These are phyloP conservation scores for Colletotrichum karsti DNA, from an alignment of 2,329 filamentous ascomycete genomes.

Conservation along the genomic window DNA sequence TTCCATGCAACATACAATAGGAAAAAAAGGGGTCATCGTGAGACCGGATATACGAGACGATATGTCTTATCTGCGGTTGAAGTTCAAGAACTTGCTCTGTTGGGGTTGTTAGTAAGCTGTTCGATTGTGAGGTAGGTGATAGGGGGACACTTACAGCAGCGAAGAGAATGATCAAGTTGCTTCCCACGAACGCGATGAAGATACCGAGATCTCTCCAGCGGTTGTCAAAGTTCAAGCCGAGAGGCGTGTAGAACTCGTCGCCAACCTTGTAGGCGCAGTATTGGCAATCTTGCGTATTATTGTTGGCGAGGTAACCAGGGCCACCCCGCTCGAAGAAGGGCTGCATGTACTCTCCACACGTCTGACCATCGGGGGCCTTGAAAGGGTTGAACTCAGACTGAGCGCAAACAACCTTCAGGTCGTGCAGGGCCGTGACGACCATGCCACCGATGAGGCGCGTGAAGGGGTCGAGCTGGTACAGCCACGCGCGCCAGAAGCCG, in stretches of 20 bases:
- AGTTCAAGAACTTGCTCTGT: conserved; percentile 62
- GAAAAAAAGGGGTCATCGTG: not conserved
- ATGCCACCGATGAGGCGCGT: conserved; percentile 84
- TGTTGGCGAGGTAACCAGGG: conserved; percentile 75
- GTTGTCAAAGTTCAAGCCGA: conserved; percentile 72
- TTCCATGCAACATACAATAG: conserved; percentile 12
- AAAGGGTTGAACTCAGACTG: conserved; percentile 73
- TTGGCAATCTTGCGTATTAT: conserved; percentile 72
- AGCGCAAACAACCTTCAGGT: conserved; percentile 68
- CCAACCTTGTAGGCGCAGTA: conserved; percentile 86
- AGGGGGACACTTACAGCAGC: conserved; percentile 55
- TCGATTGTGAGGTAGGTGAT: not conserved
- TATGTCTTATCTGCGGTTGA: conserved; percentile 54
- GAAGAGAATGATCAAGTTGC: conserved; percentile 74
- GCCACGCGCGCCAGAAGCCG: conserved; percentile 80
- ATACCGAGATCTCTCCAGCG: conserved; percentile 89
- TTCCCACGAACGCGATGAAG: conserved; percentile 77
- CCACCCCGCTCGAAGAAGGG: conserved; percentile 75
- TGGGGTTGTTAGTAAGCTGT: not conserved
- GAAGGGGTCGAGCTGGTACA: conserved; percentile 85
- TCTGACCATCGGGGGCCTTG: conserved; percentile 69
- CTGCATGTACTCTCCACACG: conserved; percentile 80
- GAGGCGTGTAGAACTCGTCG: conserved; percentile 78
- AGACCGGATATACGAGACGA: not conserved
- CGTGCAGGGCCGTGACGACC: conserved; percentile 80